A percentile compares a stretch with the other conserved stretches of the same genome.
These are phyloP conservation scores for Lodderomyces margitis DNA, from an alignment of 1,139 yeast species.

Conservation along the genomic window DNA sequence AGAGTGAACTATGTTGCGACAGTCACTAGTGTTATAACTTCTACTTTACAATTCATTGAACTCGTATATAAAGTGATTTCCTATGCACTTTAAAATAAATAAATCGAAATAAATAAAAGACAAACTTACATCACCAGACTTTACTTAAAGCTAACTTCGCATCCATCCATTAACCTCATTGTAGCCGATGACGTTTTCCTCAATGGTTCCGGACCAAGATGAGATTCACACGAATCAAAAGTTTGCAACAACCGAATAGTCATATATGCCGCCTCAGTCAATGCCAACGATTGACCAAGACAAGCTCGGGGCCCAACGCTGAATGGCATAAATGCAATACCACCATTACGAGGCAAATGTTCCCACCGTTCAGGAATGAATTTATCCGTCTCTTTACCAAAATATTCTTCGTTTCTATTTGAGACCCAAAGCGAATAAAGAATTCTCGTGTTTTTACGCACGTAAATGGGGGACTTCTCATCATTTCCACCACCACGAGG, in stretches of 20 bases:
- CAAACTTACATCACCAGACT: conserved; percentile 2
- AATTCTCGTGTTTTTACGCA: conserved; percentile 44
- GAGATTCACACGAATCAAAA: conserved; percentile 12
- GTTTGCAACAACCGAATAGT: conserved; percentile 32
- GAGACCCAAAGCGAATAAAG: conserved; percentile 40
- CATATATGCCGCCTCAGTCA: conserved; percentile 34
- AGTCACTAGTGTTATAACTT: no score
- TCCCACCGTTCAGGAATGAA: conserved; percentile 53
- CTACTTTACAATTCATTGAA: neutral
- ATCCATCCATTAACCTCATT: conserved; percentile 21
- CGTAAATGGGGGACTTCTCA: conserved; percentile 38
- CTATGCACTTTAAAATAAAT: neutral
- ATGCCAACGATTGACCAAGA: conserved; percentile 39
- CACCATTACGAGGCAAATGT: conserved; percentile 26
- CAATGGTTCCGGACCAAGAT: conserved; percentile 20
- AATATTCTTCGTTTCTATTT: conserved; percentile 42
- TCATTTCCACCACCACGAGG: conserved; percentile 53
- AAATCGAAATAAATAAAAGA: neutral
- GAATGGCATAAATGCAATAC: conserved; percentile 34
- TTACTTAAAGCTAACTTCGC: conserved; percentile 9
- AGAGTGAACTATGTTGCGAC: no score
- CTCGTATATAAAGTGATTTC: no score
- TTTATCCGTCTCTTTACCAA: conserved; percentile 46
- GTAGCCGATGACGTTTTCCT: conserved; percentile 21
- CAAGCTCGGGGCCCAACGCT: conserved; percentile 36